These are phyloP conservation scores for Pythium monospermum DNA, from an alignment of 352 stramenopile genomes.

Conservation along the genomic window DNA sequence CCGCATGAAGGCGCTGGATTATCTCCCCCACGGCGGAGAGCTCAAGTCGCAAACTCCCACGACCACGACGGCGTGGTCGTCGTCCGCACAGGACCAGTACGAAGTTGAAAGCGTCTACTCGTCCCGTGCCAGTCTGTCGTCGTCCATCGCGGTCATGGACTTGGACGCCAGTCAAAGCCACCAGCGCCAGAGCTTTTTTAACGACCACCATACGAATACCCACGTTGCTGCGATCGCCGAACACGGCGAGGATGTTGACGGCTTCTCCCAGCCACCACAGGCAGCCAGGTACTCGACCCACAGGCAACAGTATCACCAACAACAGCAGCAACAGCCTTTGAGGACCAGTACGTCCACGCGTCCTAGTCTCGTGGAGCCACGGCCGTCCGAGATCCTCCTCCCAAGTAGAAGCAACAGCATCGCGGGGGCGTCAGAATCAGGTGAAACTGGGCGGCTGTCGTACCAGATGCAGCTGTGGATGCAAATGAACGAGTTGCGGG, in stretches of 20 bases:
- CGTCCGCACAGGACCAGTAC: conserved; percentile 11
- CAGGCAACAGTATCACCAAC: background rate
- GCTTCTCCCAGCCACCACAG: no score
- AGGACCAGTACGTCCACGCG: no score
- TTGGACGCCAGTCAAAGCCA: no score
- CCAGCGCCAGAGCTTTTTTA: no score
- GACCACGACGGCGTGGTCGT: conserved; percentile 8
- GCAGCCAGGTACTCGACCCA: background rate
- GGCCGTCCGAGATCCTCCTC: conserved; percentile 11
- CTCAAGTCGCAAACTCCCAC: background rate
- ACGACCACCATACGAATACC: conserved; percentile 19
- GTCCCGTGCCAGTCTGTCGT: conserved; percentile 38
- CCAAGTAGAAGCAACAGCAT: background rate
- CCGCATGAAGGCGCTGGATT: conserved; percentile 20
- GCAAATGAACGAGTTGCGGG: conserved; percentile 70
- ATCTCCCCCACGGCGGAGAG: conserved; percentile 7
- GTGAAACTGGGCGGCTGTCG: conserved; percentile 22
- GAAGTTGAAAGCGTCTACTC: conserved; percentile 20
- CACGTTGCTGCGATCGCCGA: conserved; percentile 14
- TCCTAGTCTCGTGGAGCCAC: background rate
- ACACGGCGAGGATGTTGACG: conserved; percentile 8
- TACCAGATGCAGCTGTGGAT: conserved; percentile 68
- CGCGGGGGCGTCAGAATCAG: background rate
- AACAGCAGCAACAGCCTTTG: background rate
- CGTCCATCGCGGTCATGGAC: conserved; percentile 56